A percentile compares a stretch with the other conserved stretches of the same genome.
These are phyloP conservation scores for Macadamia integrifolia DNA, from an alignment of 164 flowering plant species.

Conservation along the genomic window DNA sequence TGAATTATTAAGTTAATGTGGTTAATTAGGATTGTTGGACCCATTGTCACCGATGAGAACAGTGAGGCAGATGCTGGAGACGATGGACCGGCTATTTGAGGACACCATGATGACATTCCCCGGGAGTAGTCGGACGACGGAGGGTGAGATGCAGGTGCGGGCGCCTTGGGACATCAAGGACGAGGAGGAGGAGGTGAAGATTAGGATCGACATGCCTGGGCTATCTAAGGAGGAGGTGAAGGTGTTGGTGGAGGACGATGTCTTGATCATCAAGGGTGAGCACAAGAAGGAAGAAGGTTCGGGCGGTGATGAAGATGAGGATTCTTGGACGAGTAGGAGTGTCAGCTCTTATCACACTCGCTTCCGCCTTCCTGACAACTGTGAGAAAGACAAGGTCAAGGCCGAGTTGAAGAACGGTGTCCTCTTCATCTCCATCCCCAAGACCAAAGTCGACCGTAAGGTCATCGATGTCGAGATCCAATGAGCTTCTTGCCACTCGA, in stretches of 20 bases:
- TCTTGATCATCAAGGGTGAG: conserved; percentile 60
- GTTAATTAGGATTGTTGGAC: conserved; percentile 41
- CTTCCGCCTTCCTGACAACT: conserved; percentile 56
- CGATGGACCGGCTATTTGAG: conserved; percentile 72
- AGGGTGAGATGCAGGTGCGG: conserved; percentile 30
- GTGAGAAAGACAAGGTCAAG: conserved; percentile 58
- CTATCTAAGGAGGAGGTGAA: conserved; percentile 48
- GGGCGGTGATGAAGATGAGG: not conserved
- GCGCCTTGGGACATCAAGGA: conserved; percentile 76
- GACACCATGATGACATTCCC: conserved; percentile 40
- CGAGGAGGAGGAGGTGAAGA: conserved; percentile 57
- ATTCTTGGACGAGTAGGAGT: conserved; percentile 35
- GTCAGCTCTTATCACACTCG: conserved; percentile 46
- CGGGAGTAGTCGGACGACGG: conserved; percentile 8
- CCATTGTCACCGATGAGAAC: conserved; percentile 66
- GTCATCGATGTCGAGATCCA: conserved; percentile 61
- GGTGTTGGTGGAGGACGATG: conserved; percentile 57
- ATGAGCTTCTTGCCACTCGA: conserved; percentile 14
- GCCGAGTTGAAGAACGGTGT: conserved; percentile 82
- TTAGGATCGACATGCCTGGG: conserved; percentile 75
- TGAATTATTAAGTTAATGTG: not conserved
- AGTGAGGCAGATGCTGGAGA: conserved; percentile 73
- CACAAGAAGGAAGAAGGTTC: conserved; percentile 24
- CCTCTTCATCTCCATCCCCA: conserved; percentile 57
- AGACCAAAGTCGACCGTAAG: conserved; percentile 49